phyloP scores from a whole-genome alignment of 2,329 filamentous ascomycete species.

The Aureobasidium sp. region DNA sequence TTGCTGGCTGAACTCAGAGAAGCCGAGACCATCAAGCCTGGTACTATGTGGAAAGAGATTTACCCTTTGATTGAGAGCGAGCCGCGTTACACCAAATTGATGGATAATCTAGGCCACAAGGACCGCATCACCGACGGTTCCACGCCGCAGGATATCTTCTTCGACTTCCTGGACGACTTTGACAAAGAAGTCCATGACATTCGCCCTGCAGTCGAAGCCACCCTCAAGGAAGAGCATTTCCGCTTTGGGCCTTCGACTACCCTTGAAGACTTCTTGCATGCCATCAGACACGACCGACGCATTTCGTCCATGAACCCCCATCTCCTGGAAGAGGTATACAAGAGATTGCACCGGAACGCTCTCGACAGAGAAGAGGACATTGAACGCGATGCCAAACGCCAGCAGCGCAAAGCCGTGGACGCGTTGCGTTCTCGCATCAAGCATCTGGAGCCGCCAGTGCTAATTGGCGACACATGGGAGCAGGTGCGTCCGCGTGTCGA shows the following conservation, averaged over 20 bases:
- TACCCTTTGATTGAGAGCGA: constrained; percentile 70
- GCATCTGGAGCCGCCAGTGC: constrained; percentile 78
- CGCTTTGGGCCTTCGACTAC: constrained; percentile 50
- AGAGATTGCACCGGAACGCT: constrained; percentile 43
- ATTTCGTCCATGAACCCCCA: constrained; percentile 83
- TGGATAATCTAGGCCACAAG: constrained; percentile 56
- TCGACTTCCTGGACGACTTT: constrained; percentile 91
- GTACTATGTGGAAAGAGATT: constrained; percentile 82
- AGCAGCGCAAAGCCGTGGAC: constrained; percentile 78
- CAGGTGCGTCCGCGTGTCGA: constrained; percentile 73
- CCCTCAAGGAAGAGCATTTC: constrained; percentile 17
- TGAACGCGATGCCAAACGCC: constrained; percentile 70
- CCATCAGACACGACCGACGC: constrained; percentile 79
- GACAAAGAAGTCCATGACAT: constrained; percentile 76
- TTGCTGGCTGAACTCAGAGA: constrained; percentile 68
- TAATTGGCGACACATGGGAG: constrained; percentile 76
- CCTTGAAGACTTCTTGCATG: constrained; percentile 76
- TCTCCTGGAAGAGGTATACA: constrained; percentile 77
- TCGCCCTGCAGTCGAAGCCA: constrained; percentile 74
- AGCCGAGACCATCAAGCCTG: constrained; percentile 77
- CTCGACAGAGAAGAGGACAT: constrained; percentile 60
- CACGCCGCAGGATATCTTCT: constrained; percentile 84
- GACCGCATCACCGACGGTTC: constrained; percentile 49
- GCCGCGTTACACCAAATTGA: constrained; percentile 72
- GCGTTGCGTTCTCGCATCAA: constrained; percentile 80